A percentile compares a stretch with the other conserved stretches of the same genome.
Conservation (phyloP, 2,329 filamentous ascomycete genomes). For the Venturia asperata region DNA sequence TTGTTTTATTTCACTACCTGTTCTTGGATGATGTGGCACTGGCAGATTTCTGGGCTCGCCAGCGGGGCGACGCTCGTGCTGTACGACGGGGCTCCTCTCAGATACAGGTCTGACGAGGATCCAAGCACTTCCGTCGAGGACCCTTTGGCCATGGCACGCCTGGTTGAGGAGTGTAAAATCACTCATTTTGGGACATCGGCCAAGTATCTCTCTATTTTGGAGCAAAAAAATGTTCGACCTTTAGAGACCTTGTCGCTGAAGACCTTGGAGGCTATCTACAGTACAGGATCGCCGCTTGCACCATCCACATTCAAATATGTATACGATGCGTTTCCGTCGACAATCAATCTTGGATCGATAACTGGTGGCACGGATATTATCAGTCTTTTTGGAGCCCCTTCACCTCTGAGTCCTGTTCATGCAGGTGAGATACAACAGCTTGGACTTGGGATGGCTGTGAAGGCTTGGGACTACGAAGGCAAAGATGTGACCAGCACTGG, state of each 20-base stretch:
- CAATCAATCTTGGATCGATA: conserved; percentile 85
- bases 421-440: conserved; percentile 45
- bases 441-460: conserved; percentile 45
- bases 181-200: conserved; percentile 94
- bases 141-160: conserved; percentile 70
- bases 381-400: conserved; percentile 84
- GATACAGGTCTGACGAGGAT: conserved; percentile 29
- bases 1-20: conserved; percentile 93
- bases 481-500: conserved; percentile 53
- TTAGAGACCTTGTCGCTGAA: conserved; percentile 44
- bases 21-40: conserved; percentile 99
- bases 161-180: conserved; percentile 73
- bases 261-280: conserved; percentile 77
- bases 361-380: conserved; percentile 96
- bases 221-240: conserved; percentile 65
- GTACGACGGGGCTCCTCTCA: conserved; percentile 89
- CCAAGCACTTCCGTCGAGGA: conserved; percentile 53
- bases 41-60: conserved; percentile 80
- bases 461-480: conserved; percentile 47
- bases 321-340: conserved; percentile 70
- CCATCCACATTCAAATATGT: conserved; percentile 90
- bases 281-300: conserved; percentile 83
- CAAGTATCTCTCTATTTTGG: conserved; percentile 84
- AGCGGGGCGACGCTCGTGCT: conserved; percentile 76
- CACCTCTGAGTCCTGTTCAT: conserved; percentile 45